Conservation (phyloP, 2,329 filamentous ascomycete genomes). For the Fusarium gaditjirri region DNA sequence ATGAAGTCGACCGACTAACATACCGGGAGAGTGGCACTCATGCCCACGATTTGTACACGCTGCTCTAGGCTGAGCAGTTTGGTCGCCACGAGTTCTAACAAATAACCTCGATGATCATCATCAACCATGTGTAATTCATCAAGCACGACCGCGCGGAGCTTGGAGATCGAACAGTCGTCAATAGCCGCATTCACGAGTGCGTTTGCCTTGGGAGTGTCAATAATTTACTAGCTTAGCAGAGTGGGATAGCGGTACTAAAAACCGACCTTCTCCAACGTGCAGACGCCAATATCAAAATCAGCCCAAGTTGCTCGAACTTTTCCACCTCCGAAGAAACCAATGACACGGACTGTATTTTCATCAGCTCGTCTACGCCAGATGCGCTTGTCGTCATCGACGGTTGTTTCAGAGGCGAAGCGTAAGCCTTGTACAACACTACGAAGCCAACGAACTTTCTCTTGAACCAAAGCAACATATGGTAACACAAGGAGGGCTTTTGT, state of each 20-base stretch:
- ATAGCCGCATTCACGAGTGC: conserved; percentile 78
- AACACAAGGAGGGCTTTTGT: conserved; percentile 78
- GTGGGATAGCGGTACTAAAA: neutral
- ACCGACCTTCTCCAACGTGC: conserved; percentile 77
- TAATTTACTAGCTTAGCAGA: neutral
- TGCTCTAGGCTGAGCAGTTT: conserved; percentile 77
- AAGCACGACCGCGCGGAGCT: conserved; percentile 74
- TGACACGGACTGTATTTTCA: conserved; percentile 70
- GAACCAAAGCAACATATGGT: conserved; percentile 82
- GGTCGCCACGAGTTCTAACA: conserved; percentile 78
- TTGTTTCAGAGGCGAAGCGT: conserved; percentile 50
- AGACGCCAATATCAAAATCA: conserved; percentile 81
- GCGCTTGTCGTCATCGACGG: conserved; percentile 49
- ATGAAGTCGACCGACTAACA: conserved; percentile 36
- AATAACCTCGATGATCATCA: conserved; percentile 78
- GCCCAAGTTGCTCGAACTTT: conserved; percentile 74
- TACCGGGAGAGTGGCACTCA: conserved; percentile 82
- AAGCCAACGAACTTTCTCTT: conserved; percentile 82
- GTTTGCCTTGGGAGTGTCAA: conserved; percentile 67
- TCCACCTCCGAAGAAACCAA: conserved; percentile 80
- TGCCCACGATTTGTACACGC: conserved; percentile 76
- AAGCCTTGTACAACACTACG: conserved; percentile 73
- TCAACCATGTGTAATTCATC: conserved; percentile 88
- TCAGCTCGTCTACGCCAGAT: conserved; percentile 66
- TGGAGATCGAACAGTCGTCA: conserved; percentile 73